These are phyloP conservation scores for Citeromyces hawaiiensis DNA, from an alignment of 1,139 yeast species.

Conservation along the genomic window DNA sequence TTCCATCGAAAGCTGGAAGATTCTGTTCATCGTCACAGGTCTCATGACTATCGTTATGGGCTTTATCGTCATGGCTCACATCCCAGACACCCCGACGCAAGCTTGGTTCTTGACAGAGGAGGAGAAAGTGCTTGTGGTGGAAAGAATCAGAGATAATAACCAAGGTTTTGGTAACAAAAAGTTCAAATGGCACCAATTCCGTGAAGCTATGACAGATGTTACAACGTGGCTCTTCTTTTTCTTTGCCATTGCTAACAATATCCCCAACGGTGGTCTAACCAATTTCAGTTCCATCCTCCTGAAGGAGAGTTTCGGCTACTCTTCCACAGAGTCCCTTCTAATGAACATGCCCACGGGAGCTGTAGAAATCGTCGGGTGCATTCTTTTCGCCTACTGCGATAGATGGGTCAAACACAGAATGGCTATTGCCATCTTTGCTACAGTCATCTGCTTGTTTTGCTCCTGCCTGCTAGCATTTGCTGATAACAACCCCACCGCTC, in stretches of 20 bases:
- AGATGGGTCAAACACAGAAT: slow-evolving; percentile 20
- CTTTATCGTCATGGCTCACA: slow-evolving; percentile 21
- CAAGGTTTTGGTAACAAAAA: slow-evolving; percentile 33
- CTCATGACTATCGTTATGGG: slow-evolving; percentile 32
- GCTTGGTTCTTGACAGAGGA: slow-evolving; percentile 26
- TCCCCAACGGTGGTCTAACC: slow-evolving; percentile 27
- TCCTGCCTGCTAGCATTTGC: slow-evolving; percentile 24
- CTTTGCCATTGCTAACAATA: slow-evolving; percentile 17
- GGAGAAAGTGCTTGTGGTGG: slow-evolving; percentile 22
- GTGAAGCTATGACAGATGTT: slow-evolving; percentile 28
- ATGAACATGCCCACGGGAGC: slow-evolving; percentile 28
- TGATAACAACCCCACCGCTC: slow-evolving; percentile 6
- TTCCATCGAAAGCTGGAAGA: slow-evolving; percentile 31
- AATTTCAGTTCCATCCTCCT: slow-evolving; percentile 18
- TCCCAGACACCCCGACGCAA: slow-evolving; percentile 25
- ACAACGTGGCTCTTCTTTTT: slow-evolving; percentile 25
- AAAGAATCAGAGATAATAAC: slow-evolving; percentile 22
- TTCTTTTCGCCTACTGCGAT: slow-evolving; percentile 24
- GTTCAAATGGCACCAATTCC: slow-evolving; percentile 26
- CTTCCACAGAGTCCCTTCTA: slow-evolving; percentile 14
- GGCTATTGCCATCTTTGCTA: slow-evolving; percentile 28
- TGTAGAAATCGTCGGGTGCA: slow-evolving; percentile 18
- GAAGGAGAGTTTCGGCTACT: slow-evolving; percentile 12
- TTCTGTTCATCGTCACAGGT: slow-evolving; percentile 33
- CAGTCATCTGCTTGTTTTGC: slow-evolving; percentile 22